phyloP scores from a whole-genome alignment of 2,329 filamentous ascomycete genomes.

The Aspergillus texensis region DNA sequence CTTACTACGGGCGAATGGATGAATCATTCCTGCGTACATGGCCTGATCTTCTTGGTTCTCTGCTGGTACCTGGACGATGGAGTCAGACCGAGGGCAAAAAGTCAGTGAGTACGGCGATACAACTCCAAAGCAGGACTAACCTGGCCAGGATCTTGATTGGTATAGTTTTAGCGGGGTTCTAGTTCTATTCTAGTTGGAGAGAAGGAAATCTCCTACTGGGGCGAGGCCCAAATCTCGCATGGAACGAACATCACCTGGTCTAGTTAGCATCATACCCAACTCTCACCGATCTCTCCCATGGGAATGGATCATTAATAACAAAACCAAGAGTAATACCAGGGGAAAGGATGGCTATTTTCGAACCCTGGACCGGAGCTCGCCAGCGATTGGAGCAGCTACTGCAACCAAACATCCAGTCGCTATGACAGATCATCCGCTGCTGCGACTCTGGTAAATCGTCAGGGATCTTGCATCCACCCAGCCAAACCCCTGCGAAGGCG shows the following conservation, averaged over 20 bases:
- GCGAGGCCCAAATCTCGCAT: constrained; percentile 17
- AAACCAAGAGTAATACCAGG: not conserved
- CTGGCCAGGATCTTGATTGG: not conserved
- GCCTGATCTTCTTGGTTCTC: not conserved
- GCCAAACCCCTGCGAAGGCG: constrained; percentile 6
- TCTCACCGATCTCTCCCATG: not conserved
- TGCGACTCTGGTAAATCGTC: constrained; percentile 15
- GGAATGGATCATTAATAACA: not conserved
- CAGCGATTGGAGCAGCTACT: not conserved
- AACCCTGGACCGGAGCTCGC: constrained; percentile 7
- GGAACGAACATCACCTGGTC: constrained; percentile 23
- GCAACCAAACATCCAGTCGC: not conserved
- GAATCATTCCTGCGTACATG: not conserved
- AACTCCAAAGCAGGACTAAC: not conserved
- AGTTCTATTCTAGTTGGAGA: constrained; percentile 2
- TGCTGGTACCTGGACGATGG: not conserved
- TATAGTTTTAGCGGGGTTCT: not conserved
- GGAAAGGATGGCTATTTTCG: not conserved
- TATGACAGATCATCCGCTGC: constrained; percentile 17
- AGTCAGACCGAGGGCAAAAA: not conserved
- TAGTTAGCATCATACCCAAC: constrained; percentile 3
- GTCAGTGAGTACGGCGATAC: not conserved
- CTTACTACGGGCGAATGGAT: not conserved
- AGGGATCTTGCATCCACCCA: constrained; percentile 13
- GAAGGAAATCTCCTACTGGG: not conserved